These are phyloP conservation scores for Lecanoromycetidae sp. DNA, from an alignment of 2,329 filamentous ascomycete species.

Conservation along the genomic window DNA sequence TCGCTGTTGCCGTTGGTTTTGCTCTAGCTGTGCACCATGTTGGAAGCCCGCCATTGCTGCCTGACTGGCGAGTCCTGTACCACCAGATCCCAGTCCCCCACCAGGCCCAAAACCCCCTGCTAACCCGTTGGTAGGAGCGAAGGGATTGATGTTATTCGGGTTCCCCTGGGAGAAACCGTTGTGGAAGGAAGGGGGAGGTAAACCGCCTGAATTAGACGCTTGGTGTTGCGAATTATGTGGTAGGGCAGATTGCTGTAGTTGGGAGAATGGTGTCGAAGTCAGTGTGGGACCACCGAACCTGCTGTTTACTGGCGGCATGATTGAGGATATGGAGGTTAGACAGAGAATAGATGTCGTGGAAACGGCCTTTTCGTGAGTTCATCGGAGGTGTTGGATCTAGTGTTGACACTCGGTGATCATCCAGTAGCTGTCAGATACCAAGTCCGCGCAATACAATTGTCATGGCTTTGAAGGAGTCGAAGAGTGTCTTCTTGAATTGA, in stretches of 20 bases:
- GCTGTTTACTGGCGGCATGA: slow-evolving; percentile 32
- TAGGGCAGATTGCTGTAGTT: slow-evolving; percentile 39
- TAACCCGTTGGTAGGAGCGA: slow-evolving; percentile 46
- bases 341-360: too few relatives aligned
- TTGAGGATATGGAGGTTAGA: too few relatives aligned
- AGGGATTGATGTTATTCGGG: slow-evolving; percentile 57
- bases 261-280: slow-evolving; percentile 46
- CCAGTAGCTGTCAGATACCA: too few relatives aligned
- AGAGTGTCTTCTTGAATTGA: too few relatives aligned
- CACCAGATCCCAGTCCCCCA: slow-evolving; percentile 33
- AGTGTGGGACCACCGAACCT: slow-evolving; percentile 46
- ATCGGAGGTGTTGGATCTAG: too few relatives aligned
- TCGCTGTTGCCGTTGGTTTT: slow-evolving; percentile 36
- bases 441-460: too few relatives aligned
- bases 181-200: slow-evolving; percentile 47
- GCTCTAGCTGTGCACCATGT: slow-evolving; percentile 56
- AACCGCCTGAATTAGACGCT: slow-evolving; percentile 22
- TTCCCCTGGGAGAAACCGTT: slow-evolving; percentile 53
- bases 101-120: slow-evolving; percentile 48
- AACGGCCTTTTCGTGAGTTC: too few relatives aligned
- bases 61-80: slow-evolving; percentile 69
- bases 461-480: too few relatives aligned
- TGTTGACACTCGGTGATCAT: too few relatives aligned
- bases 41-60: slow-evolving; percentile 80
- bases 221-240: slow-evolving; percentile 33